phyloP scores from a whole-genome alignment of 208 protist genomes.

The Zelonia costaricensis region DNA sequence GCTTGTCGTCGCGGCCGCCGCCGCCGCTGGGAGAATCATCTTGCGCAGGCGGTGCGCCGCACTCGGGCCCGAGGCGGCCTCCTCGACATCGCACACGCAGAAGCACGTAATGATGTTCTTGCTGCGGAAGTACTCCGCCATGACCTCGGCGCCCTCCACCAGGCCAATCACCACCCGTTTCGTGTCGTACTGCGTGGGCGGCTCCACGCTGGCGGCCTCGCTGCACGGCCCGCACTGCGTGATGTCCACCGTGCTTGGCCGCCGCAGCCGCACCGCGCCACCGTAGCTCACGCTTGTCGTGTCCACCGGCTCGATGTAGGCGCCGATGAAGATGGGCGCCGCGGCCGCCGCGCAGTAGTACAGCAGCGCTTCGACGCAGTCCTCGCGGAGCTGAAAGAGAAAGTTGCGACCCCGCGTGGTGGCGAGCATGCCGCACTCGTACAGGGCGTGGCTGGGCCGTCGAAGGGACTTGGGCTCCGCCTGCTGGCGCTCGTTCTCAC shows the following conservation, averaged over 20 bases:
- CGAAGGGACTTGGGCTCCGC: conserved; percentile 23
- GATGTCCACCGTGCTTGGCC: conserved; percentile 6
- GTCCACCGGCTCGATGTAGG: conserved; percentile 50
- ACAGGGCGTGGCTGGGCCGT: conserved; percentile 36
- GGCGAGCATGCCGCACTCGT: conserved; percentile 41
- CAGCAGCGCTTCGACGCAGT: conserved; percentile 36
- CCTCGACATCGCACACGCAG: conserved; percentile 32
- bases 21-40: conserved; percentile 15
- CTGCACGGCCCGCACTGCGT: not conserved
- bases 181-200: not conserved
- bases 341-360: conserved; percentile 46
- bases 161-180: conserved; percentile 15
- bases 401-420: conserved; percentile 44
- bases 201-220: not conserved
- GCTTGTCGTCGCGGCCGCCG: not conserved
- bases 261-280: conserved; percentile 39
- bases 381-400: conserved; percentile 39
- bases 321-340: conserved; percentile 45
- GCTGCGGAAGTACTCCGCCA: conserved; percentile 36
- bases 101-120: conserved; percentile 44
- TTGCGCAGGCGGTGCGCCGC: conserved; percentile 38
- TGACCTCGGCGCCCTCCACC: conserved; percentile 23
- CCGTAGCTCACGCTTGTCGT: conserved; percentile 46
- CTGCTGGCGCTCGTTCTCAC: conserved; percentile 30
- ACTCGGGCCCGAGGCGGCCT: conserved; percentile 30